Conservation (phyloP, 2,329 filamentous ascomycete species). For the Fusarium sp. region DNA sequence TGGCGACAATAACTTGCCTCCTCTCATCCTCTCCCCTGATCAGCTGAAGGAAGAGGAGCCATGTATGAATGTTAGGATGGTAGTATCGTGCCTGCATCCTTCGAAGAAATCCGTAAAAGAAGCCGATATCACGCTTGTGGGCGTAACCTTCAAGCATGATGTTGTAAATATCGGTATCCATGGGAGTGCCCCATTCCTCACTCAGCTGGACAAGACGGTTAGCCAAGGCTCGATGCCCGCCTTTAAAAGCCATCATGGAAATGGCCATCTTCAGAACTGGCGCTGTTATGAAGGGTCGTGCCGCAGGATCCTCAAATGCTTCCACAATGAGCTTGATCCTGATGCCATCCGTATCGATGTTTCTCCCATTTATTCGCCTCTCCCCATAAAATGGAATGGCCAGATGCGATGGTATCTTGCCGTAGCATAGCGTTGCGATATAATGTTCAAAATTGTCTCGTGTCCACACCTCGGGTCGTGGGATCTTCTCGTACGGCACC, state of each 20-base stretch:
- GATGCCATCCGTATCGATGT: conserved; percentile 53
- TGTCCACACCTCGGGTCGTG: conserved; percentile 56
- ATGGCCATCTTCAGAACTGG: conserved; percentile 58
- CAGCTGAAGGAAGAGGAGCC: conserved; percentile 61
- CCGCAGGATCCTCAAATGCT: conserved; percentile 53
- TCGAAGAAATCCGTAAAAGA: conserved; percentile 55
- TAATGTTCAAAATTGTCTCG: conserved; percentile 56
- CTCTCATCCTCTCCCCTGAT: conserved; percentile 69
- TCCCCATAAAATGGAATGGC: conserved; percentile 52
- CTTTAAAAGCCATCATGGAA: conserved; percentile 53
- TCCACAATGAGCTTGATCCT: conserved; percentile 53
- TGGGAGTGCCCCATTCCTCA: conserved; percentile 52
- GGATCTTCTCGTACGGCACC: conserved; percentile 53
- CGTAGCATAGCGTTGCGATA: conserved; percentile 55
- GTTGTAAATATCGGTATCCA: conserved; percentile 62
- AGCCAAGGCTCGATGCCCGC: conserved; percentile 51
- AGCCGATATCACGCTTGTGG: conserved; percentile 52
- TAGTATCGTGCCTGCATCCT: conserved; percentile 56
- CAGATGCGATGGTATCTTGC: conserved; percentile 50
- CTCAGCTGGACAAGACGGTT: conserved; percentile 53
- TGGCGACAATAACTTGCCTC: conserved; percentile 58
- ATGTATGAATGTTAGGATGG: conserved; percentile 58
- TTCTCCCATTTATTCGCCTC: conserved; percentile 41
- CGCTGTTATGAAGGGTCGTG: conserved; percentile 52
- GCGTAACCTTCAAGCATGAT: conserved; percentile 57